Percentiles rank a stretch among this genome's conserved stretches.
These are phyloP conservation scores for Tetracladium marchalianum DNA, from an alignment of 495 filamentous ascomycete species.

Conservation along the genomic window DNA sequence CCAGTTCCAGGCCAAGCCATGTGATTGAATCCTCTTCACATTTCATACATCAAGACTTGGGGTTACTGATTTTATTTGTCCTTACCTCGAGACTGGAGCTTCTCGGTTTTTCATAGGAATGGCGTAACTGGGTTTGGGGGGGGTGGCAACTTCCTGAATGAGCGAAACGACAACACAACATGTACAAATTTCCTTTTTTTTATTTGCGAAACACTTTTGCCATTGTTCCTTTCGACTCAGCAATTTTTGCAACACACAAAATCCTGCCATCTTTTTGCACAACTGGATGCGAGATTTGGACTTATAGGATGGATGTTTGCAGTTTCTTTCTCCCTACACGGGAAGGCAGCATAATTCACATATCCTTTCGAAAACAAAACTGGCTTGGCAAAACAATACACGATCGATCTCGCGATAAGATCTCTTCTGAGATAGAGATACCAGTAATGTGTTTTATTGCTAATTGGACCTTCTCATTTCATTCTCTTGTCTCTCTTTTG, in stretches of 20 bases:
- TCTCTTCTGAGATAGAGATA: no score
- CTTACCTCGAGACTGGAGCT: background rate
- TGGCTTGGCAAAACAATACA: background rate
- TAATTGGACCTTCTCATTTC: no score
- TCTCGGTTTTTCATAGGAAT: background rate
- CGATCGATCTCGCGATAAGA: no score
- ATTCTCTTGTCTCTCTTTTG: no score
- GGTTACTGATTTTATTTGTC: background rate
- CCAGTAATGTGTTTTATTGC: no score
- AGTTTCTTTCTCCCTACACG: background rate
- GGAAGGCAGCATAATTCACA: background rate
- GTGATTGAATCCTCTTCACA: conserved; percentile 13
- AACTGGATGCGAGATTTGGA: background rate
- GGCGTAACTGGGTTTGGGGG: background rate
- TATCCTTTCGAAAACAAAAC: background rate
- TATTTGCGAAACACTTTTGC: conserved; percentile 10
- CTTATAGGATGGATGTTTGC: background rate
- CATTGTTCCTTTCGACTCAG: conserved; percentile 12
- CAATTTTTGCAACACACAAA: conserved; percentile 3
- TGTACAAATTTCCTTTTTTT: conserved; percentile 22
- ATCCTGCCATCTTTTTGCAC: background rate
- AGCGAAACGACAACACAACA: conserved; percentile 23
- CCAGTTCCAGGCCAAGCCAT: conserved; percentile 40
- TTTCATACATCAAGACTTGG: background rate
- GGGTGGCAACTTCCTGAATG: conserved; percentile 17